Conservation (phyloP, 192 early-diverging fungal genomes). For the Coemansia umbellata region DNA sequence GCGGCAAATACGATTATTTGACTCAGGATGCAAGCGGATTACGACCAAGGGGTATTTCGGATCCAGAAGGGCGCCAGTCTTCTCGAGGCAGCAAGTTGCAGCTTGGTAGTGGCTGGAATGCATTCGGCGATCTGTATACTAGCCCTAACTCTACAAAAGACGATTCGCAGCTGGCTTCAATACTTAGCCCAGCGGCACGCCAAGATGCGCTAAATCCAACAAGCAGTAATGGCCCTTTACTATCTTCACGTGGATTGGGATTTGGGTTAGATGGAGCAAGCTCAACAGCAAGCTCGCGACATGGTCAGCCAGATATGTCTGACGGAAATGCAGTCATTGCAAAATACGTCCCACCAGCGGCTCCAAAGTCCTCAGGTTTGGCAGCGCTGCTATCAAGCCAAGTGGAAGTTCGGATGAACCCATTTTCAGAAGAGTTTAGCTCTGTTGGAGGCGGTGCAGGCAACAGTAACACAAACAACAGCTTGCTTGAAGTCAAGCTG, state of each 20-base stretch:
- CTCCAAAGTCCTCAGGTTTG: constrained; percentile 53
- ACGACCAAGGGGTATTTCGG: constrained; percentile 32
- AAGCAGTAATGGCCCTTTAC: neutral
- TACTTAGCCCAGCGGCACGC: neutral
- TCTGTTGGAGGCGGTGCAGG: constrained; percentile 60
- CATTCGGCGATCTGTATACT: neutral
- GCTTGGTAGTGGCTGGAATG: constrained; percentile 1
- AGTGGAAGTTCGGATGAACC: constrained; percentile 57
- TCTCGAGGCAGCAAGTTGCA: constrained; percentile 11
- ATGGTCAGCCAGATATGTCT: neutral
- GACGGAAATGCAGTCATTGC: neutral
- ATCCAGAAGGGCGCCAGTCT: constrained; percentile 30
- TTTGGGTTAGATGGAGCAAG: constrained; percentile 1
- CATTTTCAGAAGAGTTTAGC: constrained; percentile 66
- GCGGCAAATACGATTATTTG: constrained; percentile 10
- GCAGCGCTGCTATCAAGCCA: constrained; percentile 61
- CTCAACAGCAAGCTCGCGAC: neutral
- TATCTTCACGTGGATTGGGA: constrained; percentile 5
- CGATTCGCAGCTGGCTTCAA: neutral
- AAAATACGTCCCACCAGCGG: constrained; percentile 22
- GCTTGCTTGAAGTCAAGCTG: constrained; percentile 59
- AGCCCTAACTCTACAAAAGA: neutral
- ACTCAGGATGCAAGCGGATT: constrained; percentile 3
- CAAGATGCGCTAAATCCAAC: constrained; percentile 1
- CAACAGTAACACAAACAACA: constrained; percentile 3